A percentile compares a stretch with the other conserved stretches of the same genome.
Evolutionary conservation across 148 eudicot species (phyloP).

Genomic region (Heliosperma pusillum): DNA sequence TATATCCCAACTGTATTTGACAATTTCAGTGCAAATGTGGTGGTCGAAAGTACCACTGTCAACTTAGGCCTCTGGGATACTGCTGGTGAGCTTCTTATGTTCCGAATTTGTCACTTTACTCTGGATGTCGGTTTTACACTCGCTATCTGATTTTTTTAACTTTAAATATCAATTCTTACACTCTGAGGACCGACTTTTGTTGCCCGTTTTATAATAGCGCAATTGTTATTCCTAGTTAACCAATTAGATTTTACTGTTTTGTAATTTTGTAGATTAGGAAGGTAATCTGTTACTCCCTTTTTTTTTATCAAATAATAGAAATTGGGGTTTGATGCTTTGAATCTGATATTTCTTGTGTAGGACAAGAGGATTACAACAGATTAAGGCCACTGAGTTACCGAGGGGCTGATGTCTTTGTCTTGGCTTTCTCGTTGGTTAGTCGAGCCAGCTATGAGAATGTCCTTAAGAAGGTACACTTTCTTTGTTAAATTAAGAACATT

Average conservation of each 20-base stretch:
- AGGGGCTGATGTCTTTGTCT: conserved; percentile 91
- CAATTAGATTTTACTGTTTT: not conserved
- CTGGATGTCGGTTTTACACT: not conserved
- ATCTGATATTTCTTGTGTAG: conserved; percentile 34
- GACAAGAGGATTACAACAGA: conserved; percentile 97
- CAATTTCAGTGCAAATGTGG: conserved; percentile 98
- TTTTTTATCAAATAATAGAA: not conserved
- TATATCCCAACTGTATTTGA: conserved; percentile 97
- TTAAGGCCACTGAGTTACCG: conserved; percentile 94
- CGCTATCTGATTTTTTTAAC: no score
- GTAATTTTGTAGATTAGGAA: not conserved
- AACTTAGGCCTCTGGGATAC: conserved; percentile 99
- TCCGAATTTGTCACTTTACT: not conserved
- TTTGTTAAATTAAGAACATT: not conserved
- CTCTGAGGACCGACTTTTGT: not conserved
- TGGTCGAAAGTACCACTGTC: conserved; percentile 89
- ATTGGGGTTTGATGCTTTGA: not conserved
- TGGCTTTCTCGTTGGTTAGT: conserved; percentile 93
- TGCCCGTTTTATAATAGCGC: not conserved
- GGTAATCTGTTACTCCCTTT: not conserved
- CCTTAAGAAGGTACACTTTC: conserved; percentile 65
- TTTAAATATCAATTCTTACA: no score
- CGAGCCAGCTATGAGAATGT: conserved; percentile 98
- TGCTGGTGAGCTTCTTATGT: conserved; percentile 58
- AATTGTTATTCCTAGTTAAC: no score